Conservation (phyloP, 257 asterid species). For the Solanum commersonii region DNA sequence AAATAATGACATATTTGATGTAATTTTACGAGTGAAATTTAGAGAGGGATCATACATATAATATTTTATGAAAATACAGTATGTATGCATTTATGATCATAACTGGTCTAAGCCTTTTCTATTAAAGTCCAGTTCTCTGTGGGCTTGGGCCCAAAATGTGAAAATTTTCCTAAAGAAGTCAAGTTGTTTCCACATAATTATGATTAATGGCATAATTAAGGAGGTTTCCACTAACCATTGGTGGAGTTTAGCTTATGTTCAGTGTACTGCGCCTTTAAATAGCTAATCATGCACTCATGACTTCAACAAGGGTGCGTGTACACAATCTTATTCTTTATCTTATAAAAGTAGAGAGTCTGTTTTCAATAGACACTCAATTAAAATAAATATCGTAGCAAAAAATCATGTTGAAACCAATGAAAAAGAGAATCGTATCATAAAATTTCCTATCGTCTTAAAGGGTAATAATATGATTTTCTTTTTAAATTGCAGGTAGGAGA, state of each 20-base stretch:
- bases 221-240: background rate
- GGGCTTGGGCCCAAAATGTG: background rate
- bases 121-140: background rate
- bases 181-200: background rate
- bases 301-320: background rate
- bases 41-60: background rate
- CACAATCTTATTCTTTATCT: no score
- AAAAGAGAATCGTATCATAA: no score
- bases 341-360: background rate
- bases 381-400: background rate
- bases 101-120: background rate
- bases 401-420: no score
- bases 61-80: background rate
- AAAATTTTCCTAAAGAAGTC: background rate
- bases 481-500: no score
- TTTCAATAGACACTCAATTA: rapidly evolving
- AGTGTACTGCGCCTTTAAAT: background rate
- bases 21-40: background rate
- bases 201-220: background rate
- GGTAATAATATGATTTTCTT: no score
- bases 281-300: background rate
- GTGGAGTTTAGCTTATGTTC: background rate
- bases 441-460: no score
- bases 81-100: background rate
- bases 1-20: no score